These are phyloP conservation scores for Trametes sanguinea DNA, from an alignment of 768 basidiomycete genomes.

Conservation along the genomic window DNA sequence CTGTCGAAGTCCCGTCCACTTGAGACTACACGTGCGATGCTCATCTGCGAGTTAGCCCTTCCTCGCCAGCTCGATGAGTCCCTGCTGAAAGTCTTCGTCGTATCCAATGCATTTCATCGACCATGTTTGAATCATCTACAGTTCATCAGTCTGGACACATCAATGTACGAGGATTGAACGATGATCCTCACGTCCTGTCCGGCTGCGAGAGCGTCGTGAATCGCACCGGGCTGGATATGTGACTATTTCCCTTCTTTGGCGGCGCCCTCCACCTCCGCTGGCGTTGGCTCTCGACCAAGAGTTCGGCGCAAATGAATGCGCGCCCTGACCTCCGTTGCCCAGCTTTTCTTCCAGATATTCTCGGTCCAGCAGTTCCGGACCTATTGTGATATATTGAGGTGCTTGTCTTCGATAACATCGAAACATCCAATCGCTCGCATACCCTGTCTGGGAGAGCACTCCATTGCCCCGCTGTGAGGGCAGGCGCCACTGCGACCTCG, in stretches of 20 bases:
- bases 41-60: neutral
- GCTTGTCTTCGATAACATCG: neutral
- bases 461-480: conserved; percentile 35
- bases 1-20: no score
- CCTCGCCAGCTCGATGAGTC: conserved; percentile 21
- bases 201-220: conserved; percentile 30
- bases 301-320: conserved; percentile 33
- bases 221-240: conserved; percentile 30
- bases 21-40: neutral
- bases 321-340: conserved; percentile 32
- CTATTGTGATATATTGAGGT: conserved; percentile 11
- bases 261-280: conserved; percentile 28
- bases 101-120: conserved; percentile 46
- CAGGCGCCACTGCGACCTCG: neutral
- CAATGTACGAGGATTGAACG: no score
- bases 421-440: neutral
- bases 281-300: conserved; percentile 30
- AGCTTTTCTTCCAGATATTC: conserved; percentile 24
- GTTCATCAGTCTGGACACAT: neutral
- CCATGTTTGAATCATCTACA: conserved; percentile 38
- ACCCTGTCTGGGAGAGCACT: neutral
- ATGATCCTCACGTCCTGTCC: conserved; percentile 36
- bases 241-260: conserved; percentile 6
- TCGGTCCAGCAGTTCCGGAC: conserved; percentile 35
- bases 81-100: conserved; percentile 38